Percentiles rank a stretch among this genome's conserved stretches.
These are phyloP conservation scores for Paraphaeosphaeria minitans DNA, from an alignment of 2,329 filamentous ascomycete genomes.

Conservation along the genomic window DNA sequence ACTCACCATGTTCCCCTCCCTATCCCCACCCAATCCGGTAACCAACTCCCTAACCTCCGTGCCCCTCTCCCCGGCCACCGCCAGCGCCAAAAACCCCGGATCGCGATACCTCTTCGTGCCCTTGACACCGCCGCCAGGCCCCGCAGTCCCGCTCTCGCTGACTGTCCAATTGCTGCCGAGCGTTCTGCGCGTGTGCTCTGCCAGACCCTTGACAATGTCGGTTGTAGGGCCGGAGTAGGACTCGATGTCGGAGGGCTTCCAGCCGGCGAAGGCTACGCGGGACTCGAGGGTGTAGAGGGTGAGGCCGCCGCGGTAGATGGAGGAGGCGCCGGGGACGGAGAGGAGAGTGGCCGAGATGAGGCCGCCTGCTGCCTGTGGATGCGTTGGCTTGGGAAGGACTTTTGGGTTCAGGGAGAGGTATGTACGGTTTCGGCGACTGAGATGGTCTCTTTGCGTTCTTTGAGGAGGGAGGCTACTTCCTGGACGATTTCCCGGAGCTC, in stretches of 20 bases:
- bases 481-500: conserved; percentile 51
- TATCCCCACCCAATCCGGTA: conserved; percentile 59
- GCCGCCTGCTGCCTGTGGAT: conserved; percentile 62
- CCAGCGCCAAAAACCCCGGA: conserved; percentile 68
- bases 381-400: neutral
- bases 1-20: conserved; percentile 66
- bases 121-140: conserved; percentile 62
- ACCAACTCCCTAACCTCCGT: conserved; percentile 61
- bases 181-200: conserved; percentile 60
- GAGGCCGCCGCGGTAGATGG: conserved; percentile 65
- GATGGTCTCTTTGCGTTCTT: conserved; percentile 61
- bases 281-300: conserved; percentile 66
- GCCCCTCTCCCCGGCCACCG: conserved; percentile 61
- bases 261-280: conserved; percentile 64
- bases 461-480: conserved; percentile 60
- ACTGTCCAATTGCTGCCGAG: conserved; percentile 63
- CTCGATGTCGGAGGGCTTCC: conserved; percentile 59
- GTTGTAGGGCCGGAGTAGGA: conserved; percentile 65
- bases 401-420: neutral
- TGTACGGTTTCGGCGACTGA: conserved; percentile 65
- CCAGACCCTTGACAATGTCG: conserved; percentile 61
- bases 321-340: conserved; percentile 62
- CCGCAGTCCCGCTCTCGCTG: conserved; percentile 67
- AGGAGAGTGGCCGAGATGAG: conserved; percentile 65
- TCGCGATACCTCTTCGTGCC: conserved; percentile 59